phyloP scores from a whole-genome alignment of 2,329 filamentous ascomycete genomes.

The Colletotrichum sp. region DNA sequence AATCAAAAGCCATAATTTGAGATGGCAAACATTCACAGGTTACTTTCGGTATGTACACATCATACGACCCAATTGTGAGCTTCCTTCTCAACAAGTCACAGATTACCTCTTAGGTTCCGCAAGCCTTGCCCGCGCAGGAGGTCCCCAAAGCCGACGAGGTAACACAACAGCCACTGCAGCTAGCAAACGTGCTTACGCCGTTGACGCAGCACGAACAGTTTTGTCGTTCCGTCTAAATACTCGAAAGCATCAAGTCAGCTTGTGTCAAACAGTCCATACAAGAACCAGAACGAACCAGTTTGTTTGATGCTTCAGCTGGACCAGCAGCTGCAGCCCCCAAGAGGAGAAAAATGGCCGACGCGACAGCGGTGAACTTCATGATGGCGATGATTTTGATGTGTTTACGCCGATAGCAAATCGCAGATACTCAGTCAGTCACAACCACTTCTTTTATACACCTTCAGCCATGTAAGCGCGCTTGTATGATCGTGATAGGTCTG shows the following conservation, averaged over 20 bases:
- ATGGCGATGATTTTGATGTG: not conserved
- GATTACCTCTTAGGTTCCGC: not conserved
- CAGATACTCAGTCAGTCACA: not conserved
- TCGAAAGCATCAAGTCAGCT: not conserved
- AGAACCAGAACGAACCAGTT: fast-evolving
- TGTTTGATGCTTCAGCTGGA: not conserved
- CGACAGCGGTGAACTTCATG: not conserved
- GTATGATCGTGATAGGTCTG: not conserved
- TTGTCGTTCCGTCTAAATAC: not conserved
- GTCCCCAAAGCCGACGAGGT: not conserved
- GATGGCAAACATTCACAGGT: fast-evolving
- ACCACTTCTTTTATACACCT: not conserved
- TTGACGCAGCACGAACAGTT: not conserved
- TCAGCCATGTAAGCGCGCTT: not conserved
- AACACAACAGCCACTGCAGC: not conserved
- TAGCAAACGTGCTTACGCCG: not conserved
- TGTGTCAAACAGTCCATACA: not conserved
- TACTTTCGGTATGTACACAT: not conserved
- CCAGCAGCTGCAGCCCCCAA: not conserved
- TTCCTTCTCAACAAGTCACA: not conserved
- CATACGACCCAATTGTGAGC: fast-evolving
- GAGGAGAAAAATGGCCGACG: not conserved
- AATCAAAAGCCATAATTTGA: not conserved
- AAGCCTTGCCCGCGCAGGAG: not conserved
- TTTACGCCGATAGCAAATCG: fast-evolving